Conservation (phyloP, 1,139 yeast genomes). For the Casaregolazyma suthepensis region DNA sequence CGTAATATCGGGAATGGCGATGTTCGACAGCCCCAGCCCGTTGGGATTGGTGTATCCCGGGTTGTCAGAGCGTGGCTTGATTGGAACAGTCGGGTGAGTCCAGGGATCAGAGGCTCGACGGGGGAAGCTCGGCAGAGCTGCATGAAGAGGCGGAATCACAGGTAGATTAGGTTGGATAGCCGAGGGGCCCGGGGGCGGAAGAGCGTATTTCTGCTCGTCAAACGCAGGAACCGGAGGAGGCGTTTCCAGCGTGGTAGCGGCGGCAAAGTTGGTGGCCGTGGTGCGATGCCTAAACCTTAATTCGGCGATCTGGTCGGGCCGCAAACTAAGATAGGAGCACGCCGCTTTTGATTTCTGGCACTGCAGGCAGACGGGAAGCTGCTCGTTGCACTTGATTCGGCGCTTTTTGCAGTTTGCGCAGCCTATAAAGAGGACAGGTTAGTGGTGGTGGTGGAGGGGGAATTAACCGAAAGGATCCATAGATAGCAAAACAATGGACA, state of each 20-base stretch:
- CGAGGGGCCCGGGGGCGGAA: not conserved
- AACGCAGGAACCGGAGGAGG: not conserved
- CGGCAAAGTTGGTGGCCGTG: slow-evolving; percentile 1
- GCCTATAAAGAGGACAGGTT: slow-evolving; percentile 29
- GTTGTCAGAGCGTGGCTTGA: not conserved
- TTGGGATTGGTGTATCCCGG: not conserved
- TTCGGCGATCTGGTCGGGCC: slow-evolving; percentile 23
- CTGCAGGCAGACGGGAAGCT: slow-evolving; percentile 54
- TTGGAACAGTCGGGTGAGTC: not conserved
- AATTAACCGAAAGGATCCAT: not conserved
- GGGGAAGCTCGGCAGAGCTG: not conserved
- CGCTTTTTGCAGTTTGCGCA: slow-evolving; percentile 64
- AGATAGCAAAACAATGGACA: not conserved
- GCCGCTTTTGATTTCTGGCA: slow-evolving; percentile 49
- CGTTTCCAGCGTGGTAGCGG: not conserved
- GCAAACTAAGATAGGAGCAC: slow-evolving; percentile 27
- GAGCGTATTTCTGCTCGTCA: not conserved
- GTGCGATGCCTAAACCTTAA: slow-evolving; percentile 8
- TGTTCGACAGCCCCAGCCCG: not conserved
- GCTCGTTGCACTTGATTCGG: slow-evolving; percentile 63
- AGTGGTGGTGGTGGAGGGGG: slow-evolving; percentile 1
- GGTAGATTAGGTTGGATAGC: not conserved
- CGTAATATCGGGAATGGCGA: not conserved
- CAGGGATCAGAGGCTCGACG: not conserved
- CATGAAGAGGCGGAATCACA: not conserved